Percentiles rank a stretch among this genome's conserved stretches.
These are phyloP conservation scores for Astragalus glycyphyllos DNA, from an alignment of 306 rosid genomes.

Conservation along the genomic window DNA sequence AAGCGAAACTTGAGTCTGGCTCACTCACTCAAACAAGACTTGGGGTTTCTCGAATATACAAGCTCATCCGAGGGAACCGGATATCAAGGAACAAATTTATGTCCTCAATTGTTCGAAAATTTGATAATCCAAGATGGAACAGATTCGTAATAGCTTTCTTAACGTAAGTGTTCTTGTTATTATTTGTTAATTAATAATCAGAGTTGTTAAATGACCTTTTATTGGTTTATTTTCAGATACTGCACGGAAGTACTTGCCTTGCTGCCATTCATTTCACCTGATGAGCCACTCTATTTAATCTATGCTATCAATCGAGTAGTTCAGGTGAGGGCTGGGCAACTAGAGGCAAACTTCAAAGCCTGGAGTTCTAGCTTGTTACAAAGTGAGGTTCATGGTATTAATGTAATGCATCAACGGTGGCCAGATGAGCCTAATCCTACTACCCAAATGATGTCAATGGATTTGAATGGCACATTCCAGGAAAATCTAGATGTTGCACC, in stretches of 20 bases:
- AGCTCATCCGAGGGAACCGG: slow-evolving; percentile 92
- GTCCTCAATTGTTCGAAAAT: slow-evolving; percentile 92
- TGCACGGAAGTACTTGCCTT: slow-evolving; percentile 92
- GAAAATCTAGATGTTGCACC: slow-evolving; percentile 49
- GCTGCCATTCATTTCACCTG: slow-evolving; percentile 83
- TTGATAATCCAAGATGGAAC: slow-evolving; percentile 75
- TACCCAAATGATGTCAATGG: slow-evolving; percentile 50
- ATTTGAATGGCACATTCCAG: slow-evolving; percentile 60
- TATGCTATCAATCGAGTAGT: slow-evolving; percentile 86
- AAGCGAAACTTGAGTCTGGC: slow-evolving; percentile 68
- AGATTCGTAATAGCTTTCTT: slow-evolving; percentile 76
- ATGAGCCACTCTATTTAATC: slow-evolving; percentile 93
- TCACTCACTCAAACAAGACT: slow-evolving; percentile 84
- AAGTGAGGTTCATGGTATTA: slow-evolving; percentile 52
- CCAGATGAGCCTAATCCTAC: slow-evolving; percentile 42
- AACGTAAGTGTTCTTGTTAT: slow-evolving; percentile 63
- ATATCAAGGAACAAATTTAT: slow-evolving; percentile 93
- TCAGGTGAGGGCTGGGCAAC: slow-evolving; percentile 88
- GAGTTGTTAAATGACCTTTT: slow-evolving; percentile 37
- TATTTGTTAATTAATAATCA: slow-evolving; percentile 21
- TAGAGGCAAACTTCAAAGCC: slow-evolving; percentile 89
- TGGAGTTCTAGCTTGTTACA: slow-evolving; percentile 67
- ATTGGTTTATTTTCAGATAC: slow-evolving; percentile 62
- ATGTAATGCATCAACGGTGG: slow-evolving; percentile 59
- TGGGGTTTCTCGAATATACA: slow-evolving; percentile 98